Base-by-base conservation (phyloP, 2,329 filamentous ascomycete species). In the Venturia aucupariae region DNA sequence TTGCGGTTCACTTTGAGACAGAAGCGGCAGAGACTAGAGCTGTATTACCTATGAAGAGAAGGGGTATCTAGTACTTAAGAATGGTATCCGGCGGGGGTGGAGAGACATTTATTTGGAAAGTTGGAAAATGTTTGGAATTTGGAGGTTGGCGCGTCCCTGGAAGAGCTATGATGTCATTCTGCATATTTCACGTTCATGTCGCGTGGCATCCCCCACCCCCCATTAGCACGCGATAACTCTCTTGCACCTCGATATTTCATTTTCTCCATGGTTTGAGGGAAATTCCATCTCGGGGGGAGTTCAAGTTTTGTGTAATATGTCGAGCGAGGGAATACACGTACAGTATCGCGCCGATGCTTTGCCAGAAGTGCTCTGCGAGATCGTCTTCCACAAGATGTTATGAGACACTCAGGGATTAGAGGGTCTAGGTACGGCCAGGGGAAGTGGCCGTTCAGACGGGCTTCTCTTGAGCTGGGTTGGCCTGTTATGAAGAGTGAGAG, bases 311-410 rank as follows among this genome's bases (percentile, higher is more conserved):
- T 4, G 32, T 60, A 60, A 30, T n/a, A n/a, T n/a, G n/a, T n/a
- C n/a, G 22, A 32, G 35, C 57, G 22, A 60, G 57, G 32, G 30
- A 27, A 15, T 41, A 39, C 1, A 60, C 57, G 11, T 41, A 19
- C 11, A 60, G 27, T n/a, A 41, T 60, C 24, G 57, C 35, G 13
- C 57, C 57, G n/a, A 60, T 60, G 32, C 57, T 60, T 4, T 41
- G 17, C 57, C 57, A 60, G 32, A 60, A 60, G 15, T 60, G 57
- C 41, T 60, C 24, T 5, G 57, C 57, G 27, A 60, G 57, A 27
- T 10, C 13, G 7, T 60, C 57, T 10, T n/a, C 22, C 22, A 17
- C 30, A 24, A 4, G 17, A 13, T 41, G 3, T 60, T 3, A 39
- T 30, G 13, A 60, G 57, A 15, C 4, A n/a, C 15, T 35, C 32